Evolutionary conservation across 805 yeast species (phyloP), one percentile per base, ranked within the genome.

Genomic region (Ogataea siamensis): DNA sequence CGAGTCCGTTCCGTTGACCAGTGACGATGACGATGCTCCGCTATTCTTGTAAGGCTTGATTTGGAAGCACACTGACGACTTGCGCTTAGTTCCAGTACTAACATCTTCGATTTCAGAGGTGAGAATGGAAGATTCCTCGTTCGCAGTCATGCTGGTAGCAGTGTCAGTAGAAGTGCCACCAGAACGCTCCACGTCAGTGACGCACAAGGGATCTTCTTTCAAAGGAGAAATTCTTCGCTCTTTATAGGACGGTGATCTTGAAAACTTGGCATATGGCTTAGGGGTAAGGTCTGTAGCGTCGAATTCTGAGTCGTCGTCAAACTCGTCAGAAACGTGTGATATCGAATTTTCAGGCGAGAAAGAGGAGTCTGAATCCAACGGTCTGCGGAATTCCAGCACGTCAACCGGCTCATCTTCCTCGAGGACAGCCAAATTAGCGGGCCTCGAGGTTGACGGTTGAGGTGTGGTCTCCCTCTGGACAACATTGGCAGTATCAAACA

Each of bases 401-500:
- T 46, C 54, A 18, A 47, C 36, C 1, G 51, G 50, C 33, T 44
- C 51, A 28, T 39, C 16, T 28, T 49, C 53, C 16, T 46, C 49
- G n/a, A 42, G 45, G 14, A 49, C 21, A 11, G 38, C 41, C 9
- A 49, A 35, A 22, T 41, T 34, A 12, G 29, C 34, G n/a, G 39
- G 7, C 6, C 33, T 35, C 10, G 39, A 13, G 4, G 19, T 37
- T 2, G 29, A 18, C 6, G 34, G 15, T 6, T 51, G 42, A 11
- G 57, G 54, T 4, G 57, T 40, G 9, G 45, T 41, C n/a, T 33
- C 50, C 22, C 63, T 41, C 40, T 58, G 62, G n/a, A 60, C 51
- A 21, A 47, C 55, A 17, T 53, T 59, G 17, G 62, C 65, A 1
- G 67, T 60, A 43, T 62, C 66, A 42, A 64, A 64, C 21, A 63